Base-by-base conservation (phyloP, 805 yeast species). In the Candida krabiensis region DNA sequence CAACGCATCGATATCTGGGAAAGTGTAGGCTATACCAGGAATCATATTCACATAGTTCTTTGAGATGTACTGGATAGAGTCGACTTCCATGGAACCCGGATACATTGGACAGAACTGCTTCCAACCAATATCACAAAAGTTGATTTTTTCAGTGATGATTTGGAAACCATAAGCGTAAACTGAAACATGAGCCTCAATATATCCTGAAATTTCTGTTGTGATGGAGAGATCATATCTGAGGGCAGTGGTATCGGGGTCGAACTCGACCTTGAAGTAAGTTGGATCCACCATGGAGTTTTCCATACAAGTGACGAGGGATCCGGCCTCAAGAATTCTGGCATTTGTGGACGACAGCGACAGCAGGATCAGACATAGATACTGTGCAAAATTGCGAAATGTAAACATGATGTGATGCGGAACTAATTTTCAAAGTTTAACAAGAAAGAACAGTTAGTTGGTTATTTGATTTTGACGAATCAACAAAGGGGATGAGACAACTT, bases 71-170 rank as follows among this genome's bases (percentile, higher is more conserved):
- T 79, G 75, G 40, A 83, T 65, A 16, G 93, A 79, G 47, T 84
- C 83, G 35, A 90, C 74, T 52, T 85, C 86, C 55, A 90, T 75
- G 27, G 77, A 64, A 22, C 96, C 96, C 0, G 96, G 90, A 51
- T 71, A 80, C 23, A 90, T 60, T 1, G 96, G 96, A 64, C 97
- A 90, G 58, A 90, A 86, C 66, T 90, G 95, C 56, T 83, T 84
- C 84, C 95, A 82, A 22, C 77, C 77, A 36, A 77, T 62, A 21
- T 46, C 40, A 67, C 97, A 90, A 42, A 87, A 66, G 55, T 87
- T 75, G 35, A 89, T 60, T 1, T 58, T 53, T 51, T 71, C 67
- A 5, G 72, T 61, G 47, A 88, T 80, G 55, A 87, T 74, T 41
- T 69, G 63, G 65, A 89, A 83, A 0, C 97, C 97, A 58, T 88